These are phyloP conservation scores for Apiospora aurea DNA, from an alignment of 2,329 filamentous ascomycete genomes.

Conservation along the genomic window DNA sequence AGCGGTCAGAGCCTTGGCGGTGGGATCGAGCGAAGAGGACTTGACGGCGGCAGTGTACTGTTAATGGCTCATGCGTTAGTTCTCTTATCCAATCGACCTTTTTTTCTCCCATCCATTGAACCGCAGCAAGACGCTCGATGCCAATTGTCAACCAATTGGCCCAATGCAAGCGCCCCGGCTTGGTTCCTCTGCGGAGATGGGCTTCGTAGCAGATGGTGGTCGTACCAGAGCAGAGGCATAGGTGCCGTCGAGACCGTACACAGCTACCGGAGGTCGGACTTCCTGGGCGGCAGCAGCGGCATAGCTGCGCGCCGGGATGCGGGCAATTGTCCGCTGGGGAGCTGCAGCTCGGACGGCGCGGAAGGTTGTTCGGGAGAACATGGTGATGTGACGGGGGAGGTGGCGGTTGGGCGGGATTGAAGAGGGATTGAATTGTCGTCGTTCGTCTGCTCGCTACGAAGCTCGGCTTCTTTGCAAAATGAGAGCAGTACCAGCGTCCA, in stretches of 20 bases:
- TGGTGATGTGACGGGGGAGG: constrained; percentile 44
- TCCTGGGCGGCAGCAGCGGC: constrained; percentile 71
- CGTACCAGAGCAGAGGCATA: constrained; percentile 98
- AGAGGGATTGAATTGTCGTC: constrained; percentile 31
- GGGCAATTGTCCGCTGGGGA: constrained; percentile 66
- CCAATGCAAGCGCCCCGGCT: constrained; percentile 11
- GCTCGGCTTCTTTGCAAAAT: constrained; percentile 35
- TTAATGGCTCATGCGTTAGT: constrained; percentile 48
- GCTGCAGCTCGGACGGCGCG: constrained; percentile 64
- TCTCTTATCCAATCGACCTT: constrained; percentile 22
- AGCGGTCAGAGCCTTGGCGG: constrained; percentile 77
- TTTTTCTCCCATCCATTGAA: neutral
- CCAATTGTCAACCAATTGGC: constrained; percentile 31
- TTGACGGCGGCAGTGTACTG: constrained; percentile 98
- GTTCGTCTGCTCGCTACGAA: constrained; percentile 29
- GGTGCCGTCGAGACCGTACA: constrained; percentile 97
- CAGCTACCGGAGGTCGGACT: constrained; percentile 83
- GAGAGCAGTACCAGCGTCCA: constrained; percentile 17
- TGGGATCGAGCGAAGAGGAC: constrained; percentile 82
- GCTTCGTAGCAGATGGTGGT: constrained; percentile 26
- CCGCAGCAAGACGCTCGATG: neutral
- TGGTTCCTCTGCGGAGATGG: neutral
- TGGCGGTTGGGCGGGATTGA: constrained; percentile 32
- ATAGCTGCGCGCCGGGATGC: constrained; percentile 75
- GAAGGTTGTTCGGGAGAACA: constrained; percentile 68